A percentile compares a stretch with the other conserved stretches of the same genome.
Evolutionary conservation across 2,329 filamentous ascomycete species (phyloP).

Genomic region (Alternaria viburni): DNA sequence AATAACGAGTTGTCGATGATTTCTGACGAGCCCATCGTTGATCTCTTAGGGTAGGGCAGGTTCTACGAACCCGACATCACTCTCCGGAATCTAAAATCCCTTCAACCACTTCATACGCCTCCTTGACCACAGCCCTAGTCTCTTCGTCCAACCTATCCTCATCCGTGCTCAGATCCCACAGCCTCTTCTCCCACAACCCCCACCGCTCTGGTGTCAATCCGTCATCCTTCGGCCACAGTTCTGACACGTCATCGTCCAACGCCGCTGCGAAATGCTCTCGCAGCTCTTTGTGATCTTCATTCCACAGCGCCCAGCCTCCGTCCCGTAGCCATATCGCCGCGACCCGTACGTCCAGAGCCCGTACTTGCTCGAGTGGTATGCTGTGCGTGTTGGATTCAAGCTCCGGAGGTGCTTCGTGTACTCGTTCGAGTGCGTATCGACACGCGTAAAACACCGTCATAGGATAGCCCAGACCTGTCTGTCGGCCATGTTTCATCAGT

Average conservation of each 20-base stretch:
- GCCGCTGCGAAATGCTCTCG: neutral
- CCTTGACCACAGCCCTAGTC: neutral
- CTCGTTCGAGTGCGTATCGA: neutral
- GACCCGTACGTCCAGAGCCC: constrained; percentile 1
- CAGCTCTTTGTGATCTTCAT: neutral
- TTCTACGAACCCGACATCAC: neutral
- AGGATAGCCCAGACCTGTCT: neutral
- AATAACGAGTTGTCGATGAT: too few species aligned
- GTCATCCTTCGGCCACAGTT: neutral
- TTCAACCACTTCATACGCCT: neutral
- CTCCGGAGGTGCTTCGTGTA: neutral
- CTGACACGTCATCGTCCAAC: neutral
- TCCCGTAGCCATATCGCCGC: constrained; percentile 8
- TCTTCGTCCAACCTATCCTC: neutral
- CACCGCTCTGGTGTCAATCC: constrained; percentile 5
- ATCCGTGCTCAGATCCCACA: neutral
- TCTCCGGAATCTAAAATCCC: neutral
- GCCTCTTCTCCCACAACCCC: constrained; percentile 2
- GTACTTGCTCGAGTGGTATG: neutral
- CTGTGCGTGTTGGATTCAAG: neutral
- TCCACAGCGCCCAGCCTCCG: neutral
- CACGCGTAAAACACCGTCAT: neutral
- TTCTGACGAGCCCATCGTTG: too few species aligned
- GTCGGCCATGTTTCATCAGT: neutral
- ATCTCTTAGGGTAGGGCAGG: too few species aligned